These are phyloP conservation scores for Acidomyces sp. DNA, from an alignment of 495 filamentous ascomycete species.

Conservation along the genomic window DNA sequence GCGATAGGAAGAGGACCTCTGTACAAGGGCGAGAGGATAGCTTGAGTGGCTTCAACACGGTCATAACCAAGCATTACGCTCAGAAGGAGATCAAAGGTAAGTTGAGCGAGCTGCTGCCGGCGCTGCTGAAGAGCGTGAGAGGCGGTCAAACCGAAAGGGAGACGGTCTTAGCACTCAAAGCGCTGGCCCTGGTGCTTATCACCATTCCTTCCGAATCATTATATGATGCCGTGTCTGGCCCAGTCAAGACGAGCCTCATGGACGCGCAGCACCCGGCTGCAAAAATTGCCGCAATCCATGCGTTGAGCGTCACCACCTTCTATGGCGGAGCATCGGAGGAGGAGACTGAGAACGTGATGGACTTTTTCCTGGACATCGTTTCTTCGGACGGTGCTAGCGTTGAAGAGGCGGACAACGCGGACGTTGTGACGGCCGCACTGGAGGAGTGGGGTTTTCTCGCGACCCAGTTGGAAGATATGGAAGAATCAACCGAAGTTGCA, in stretches of 20 bases:
- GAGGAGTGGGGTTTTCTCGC: conserved; percentile 82
- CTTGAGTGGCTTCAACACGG: conserved; percentile 53
- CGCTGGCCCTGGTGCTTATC: conserved; percentile 63
- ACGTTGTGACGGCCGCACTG: conserved; percentile 70
- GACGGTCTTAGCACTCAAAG: conserved; percentile 55
- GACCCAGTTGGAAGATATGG: conserved; percentile 69
- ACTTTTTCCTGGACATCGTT: conserved; percentile 72
- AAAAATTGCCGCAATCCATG: conserved; percentile 65
- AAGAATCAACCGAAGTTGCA: conserved; percentile 55
- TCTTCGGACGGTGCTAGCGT: conserved; percentile 70
- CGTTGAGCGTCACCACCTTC: conserved; percentile 57
- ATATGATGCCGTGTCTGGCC: conserved; percentile 48
- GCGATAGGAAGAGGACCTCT: conserved; percentile 76
- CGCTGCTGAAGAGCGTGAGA: conserved; percentile 62
- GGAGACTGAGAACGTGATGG: conserved; percentile 63
- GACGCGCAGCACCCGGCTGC: conserved; percentile 50
- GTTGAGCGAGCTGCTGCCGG: conserved; percentile 51
- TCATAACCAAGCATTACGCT: conserved; percentile 61
- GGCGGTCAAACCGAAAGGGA: conserved; percentile 60
- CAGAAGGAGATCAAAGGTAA: conserved; percentile 50
- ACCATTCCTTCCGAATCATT: conserved; percentile 57
- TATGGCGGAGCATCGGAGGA: conserved; percentile 65
- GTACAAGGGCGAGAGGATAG: conserved; percentile 66
- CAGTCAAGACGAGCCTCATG: conserved; percentile 57
- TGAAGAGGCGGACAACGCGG: conserved; percentile 57